phyloP scores from a whole-genome alignment of 139 green algal species.

The Asterochloris erici region DNA sequence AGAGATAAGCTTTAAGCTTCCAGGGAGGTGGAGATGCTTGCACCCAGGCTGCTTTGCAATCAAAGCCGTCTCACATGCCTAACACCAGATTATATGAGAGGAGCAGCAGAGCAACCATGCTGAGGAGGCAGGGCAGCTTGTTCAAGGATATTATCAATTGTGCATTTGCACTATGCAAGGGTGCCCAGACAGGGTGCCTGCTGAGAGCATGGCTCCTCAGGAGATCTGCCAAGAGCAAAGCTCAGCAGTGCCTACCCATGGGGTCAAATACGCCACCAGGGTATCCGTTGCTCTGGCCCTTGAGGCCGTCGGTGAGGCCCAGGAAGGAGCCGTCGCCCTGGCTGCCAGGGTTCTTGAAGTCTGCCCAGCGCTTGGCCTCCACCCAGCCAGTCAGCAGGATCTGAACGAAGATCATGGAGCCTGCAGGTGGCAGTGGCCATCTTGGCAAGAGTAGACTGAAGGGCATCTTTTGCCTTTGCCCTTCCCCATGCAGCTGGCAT shows the following conservation, averaged over 20 bases:
- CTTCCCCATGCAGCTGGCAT: not conserved
- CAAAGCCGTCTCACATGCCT: not conserved
- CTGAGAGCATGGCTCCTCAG: not conserved
- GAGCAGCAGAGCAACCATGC: too few species aligned
- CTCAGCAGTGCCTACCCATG: not conserved
- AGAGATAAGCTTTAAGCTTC: not conserved
- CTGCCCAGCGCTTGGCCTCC: slow-evolving; percentile 75
- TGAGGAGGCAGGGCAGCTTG: too few species aligned
- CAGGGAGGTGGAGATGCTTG: not conserved
- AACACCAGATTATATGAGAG: not conserved
- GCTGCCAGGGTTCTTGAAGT: slow-evolving; percentile 81
- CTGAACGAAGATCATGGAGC: slow-evolving; percentile 61
- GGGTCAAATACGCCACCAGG: slow-evolving; percentile 31
- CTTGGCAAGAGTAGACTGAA: not conserved
- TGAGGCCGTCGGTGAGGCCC: slow-evolving; percentile 78
- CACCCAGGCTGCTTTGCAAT: not conserved
- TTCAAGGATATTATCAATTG: too few species aligned
- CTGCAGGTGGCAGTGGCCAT: slow-evolving; percentile 22
- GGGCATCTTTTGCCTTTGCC: not conserved
- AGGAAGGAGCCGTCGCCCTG: slow-evolving; percentile 85
- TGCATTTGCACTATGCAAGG: not conserved
- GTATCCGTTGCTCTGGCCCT: slow-evolving; percentile 55
- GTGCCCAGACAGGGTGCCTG: not conserved
- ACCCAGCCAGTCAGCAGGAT: slow-evolving; percentile 70
- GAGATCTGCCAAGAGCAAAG: not conserved